phyloP scores from a whole-genome alignment of 768 basidiomycete species.

The Podaxis sp. region DNA sequence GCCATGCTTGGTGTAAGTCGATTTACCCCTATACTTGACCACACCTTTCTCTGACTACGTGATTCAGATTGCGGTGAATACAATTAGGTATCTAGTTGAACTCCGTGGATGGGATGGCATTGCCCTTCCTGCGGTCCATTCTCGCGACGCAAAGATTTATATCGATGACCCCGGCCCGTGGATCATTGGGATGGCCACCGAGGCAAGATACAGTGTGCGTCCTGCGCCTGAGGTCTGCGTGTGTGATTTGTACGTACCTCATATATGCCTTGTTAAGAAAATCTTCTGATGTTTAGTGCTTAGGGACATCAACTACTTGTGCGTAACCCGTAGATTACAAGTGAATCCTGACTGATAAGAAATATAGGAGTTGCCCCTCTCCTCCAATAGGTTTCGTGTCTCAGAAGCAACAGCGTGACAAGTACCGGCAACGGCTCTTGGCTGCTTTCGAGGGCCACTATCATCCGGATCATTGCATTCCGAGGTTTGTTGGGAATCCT shows the following conservation, averaged over 20 bases:
- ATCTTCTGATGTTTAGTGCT: background rate
- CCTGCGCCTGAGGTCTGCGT: slow-evolving; percentile 82
- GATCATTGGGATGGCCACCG: slow-evolving; percentile 88
- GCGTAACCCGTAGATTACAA: slow-evolving; percentile 22
- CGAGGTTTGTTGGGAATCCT: slow-evolving; percentile 44
- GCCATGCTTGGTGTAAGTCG: slow-evolving; percentile 80
- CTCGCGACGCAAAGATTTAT: slow-evolving; percentile 88
- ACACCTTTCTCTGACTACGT: slow-evolving; percentile 7
- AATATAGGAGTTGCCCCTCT: slow-evolving; percentile 66
- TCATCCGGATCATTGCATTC: slow-evolving; percentile 84
- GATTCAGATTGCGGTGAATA: slow-evolving; percentile 77
- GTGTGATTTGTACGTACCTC: slow-evolving; percentile 69
- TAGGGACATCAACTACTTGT: slow-evolving; percentile 83
- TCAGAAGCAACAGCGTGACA: slow-evolving; percentile 75
- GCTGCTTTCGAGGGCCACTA: slow-evolving; percentile 83
- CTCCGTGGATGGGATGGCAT: slow-evolving; percentile 92
- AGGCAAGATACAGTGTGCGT: slow-evolving; percentile 76
- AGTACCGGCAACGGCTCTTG: slow-evolving; percentile 70
- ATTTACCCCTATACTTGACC: background rate
- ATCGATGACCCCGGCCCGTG: slow-evolving; percentile 97
- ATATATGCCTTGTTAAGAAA: background rate
- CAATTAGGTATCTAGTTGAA: slow-evolving; percentile 89
- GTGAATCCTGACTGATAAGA: slow-evolving; percentile 13
- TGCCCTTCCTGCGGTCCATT: slow-evolving; percentile 77
- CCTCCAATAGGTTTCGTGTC: slow-evolving; percentile 78